phyloP scores from a whole-genome alignment of 805 yeast genomes.

The Candida xyloterini region DNA sequence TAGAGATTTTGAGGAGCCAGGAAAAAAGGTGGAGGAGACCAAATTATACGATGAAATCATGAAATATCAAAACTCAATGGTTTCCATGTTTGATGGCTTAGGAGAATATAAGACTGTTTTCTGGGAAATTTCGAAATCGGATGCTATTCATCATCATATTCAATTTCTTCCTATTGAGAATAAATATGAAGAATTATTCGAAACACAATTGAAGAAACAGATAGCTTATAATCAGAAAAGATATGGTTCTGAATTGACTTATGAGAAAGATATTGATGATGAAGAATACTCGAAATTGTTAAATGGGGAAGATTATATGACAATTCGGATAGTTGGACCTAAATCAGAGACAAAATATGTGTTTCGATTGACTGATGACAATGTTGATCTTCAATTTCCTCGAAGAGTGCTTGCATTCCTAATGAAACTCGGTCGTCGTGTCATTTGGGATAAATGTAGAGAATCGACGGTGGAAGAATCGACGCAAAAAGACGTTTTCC shows the following conservation, averaged over 20 bases:
- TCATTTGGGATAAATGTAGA: constrained; percentile 74
- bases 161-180: constrained; percentile 69
- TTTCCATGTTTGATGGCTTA: constrained; percentile 41
- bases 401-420: constrained; percentile 71
- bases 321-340: constrained; percentile 27
- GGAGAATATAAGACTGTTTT: constrained; percentile 51
- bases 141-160: constrained; percentile 70
- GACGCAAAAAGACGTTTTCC: constrained; percentile 61
- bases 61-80: constrained; percentile 46
- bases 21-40: constrained; percentile 29
- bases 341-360: constrained; percentile 24
- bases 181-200: constrained; percentile 38
- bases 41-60: constrained; percentile 43
- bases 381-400: constrained; percentile 78
- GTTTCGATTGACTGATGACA: constrained; percentile 27
- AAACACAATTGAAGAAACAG: constrained; percentile 35
- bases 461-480: constrained; percentile 64
- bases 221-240: constrained; percentile 8
- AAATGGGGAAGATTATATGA: constrained; percentile 38
- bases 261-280: constrained; percentile 15
- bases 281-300: constrained; percentile 23
- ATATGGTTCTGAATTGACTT: constrained; percentile 4
- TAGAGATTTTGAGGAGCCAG: constrained; percentile 24
- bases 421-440: constrained; percentile 56
- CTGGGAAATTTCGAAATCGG: constrained; percentile 64